A percentile compares a stretch with the other conserved stretches of the same genome.
Conservation (phyloP, 108 stramenopile genomes). For the Nitzschia sp. region DNA sequence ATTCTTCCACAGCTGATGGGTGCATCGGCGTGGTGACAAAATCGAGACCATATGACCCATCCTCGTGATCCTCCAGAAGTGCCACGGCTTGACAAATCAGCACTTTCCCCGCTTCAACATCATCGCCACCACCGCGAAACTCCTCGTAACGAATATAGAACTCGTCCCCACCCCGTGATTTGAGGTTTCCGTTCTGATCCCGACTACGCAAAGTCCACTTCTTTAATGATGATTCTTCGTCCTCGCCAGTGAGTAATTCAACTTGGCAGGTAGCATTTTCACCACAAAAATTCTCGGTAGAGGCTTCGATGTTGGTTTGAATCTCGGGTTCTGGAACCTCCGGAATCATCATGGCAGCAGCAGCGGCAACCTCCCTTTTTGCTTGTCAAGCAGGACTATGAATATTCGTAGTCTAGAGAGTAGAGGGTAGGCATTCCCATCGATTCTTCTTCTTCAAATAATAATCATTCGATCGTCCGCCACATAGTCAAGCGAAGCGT, state of each 20-base stretch:
- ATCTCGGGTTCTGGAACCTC: neutral
- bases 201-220: neutral
- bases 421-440: too few relatives aligned
- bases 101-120: neutral
- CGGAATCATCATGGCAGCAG: neutral
- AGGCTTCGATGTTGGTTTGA: neutral
- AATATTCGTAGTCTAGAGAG: too few relatives aligned
- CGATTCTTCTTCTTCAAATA: too few relatives aligned
- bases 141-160: constrained; percentile 31
- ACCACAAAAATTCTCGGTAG: neutral
- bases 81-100: constrained; percentile 22
- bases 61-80: neutral
- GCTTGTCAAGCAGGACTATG: too few relatives aligned
- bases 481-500: too few relatives aligned
- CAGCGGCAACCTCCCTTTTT: too few relatives aligned
- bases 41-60: constrained; percentile 24
- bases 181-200: neutral
- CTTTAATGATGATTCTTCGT: too few relatives aligned
- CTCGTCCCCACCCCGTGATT: constrained; percentile 24
- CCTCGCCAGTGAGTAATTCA: neutral
- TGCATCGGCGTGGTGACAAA: constrained; percentile 24
- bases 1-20: neutral
- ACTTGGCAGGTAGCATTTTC: neutral
- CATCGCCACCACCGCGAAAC: neutral
- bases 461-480: too few relatives aligned